These are phyloP conservation scores for Mycena sanguinolenta DNA, from an alignment of 768 basidiomycete species.

Conservation along the genomic window DNA sequence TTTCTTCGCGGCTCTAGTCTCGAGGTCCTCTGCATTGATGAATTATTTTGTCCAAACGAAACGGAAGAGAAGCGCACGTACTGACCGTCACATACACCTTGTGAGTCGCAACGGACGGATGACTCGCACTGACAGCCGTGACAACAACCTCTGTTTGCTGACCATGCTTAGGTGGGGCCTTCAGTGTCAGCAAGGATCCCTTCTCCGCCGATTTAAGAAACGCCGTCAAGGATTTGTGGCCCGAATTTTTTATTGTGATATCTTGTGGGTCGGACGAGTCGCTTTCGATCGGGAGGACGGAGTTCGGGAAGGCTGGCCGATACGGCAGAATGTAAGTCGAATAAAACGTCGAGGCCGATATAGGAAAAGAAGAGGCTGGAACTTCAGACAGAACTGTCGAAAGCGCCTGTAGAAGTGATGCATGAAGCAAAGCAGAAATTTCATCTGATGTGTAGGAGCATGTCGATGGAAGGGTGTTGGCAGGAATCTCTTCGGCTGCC, in stretches of 20 bases:
- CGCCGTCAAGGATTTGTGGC: conserved; percentile 82
- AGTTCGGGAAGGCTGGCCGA: conserved; percentile 75
- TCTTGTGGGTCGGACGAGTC: conserved; percentile 50
- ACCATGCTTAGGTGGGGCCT: conserved; percentile 66
- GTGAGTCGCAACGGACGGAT: conserved; percentile 70
- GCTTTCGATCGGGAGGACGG: conserved; percentile 46
- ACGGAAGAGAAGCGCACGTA: neutral
- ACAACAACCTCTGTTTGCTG: conserved; percentile 67
- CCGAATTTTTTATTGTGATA: conserved; percentile 83
- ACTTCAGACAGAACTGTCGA: conserved; percentile 60
- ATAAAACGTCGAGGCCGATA: conserved; percentile 83
- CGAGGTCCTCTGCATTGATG: conserved; percentile 60
- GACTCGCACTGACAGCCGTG: conserved; percentile 65
- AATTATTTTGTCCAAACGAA: neutral
- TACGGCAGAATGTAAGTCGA: conserved; percentile 82
- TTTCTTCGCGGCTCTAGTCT: conserved; percentile 72
- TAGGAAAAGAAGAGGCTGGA: conserved; percentile 74
- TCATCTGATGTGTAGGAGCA: conserved; percentile 49
- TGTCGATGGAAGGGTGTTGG: conserved; percentile 21
- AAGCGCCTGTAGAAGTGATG: conserved; percentile 77
- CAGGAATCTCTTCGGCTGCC: conserved; percentile 9
- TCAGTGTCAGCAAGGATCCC: conserved; percentile 77
- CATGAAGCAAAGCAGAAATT: conserved; percentile 68
- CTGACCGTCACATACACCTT: conserved; percentile 66
- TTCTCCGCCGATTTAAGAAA: conserved; percentile 88